Evolutionary conservation across 129 eudicot species (phyloP), one percentile per base, ranked within the genome.

Genomic region (Flaveria bidentis): DNA sequence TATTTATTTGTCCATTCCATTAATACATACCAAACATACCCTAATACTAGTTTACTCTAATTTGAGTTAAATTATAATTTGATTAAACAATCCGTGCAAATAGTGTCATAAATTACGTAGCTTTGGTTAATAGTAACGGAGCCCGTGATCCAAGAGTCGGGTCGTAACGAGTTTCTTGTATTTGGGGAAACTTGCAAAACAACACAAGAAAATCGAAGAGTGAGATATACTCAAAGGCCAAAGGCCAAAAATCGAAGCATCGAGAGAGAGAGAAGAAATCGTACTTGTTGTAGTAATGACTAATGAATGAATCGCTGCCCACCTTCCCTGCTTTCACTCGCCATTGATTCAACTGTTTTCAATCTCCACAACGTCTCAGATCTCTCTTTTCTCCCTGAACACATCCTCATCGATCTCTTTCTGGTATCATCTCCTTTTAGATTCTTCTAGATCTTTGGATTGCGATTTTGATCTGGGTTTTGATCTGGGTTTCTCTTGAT

Each of bases 391-490:
- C 82, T 91, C 30, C 96, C 92, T 39, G 86, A 83, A 8, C 97
- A 88, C 81, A 85, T 91, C 7, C 92, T 88, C 76, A 58, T 80
- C 81, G 97, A 88, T 39, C 90, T 91, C 82, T 91, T 91, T 47
- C 74, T 73, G 87, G 97, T 89, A 84, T 69, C 36, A 18, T 42
- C 47, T 15, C 5, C 17, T 39, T 9, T 3, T 8, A 7, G 26
- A 10, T 15, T 39, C 28, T 16, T 0, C 2, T 30, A 28, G 15
- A 30, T 30, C 23, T 64, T 9, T 64, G 1, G 49, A 28, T 64
- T 64, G 36, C 23, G 26, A 39, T 13, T 46, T 47, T 15, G 72
- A 42, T 67, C 28, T 42, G 18, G 18, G 26, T 20, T 20, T 47
- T 15, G 73, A 42, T 67, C 28, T 42, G 20, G 26, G 20, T 39